phyloP scores from a whole-genome alignment of 257 asterid genomes.

The Lavandula angustifolia region DNA sequence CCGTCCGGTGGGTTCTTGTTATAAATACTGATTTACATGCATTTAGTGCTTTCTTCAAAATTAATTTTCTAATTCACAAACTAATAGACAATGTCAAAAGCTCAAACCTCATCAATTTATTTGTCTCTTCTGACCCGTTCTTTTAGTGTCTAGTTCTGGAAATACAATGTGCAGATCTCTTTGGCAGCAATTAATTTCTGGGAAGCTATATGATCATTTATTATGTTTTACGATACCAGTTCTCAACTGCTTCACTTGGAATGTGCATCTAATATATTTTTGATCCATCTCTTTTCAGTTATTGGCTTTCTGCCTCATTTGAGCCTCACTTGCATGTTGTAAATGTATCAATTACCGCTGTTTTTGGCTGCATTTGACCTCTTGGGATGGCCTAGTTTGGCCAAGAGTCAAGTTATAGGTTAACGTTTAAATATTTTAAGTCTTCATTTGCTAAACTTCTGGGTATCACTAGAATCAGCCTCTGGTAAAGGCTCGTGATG shows the following conservation, averaged over 20 bases:
- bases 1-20: slow-evolving; percentile 50
- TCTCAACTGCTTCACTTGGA: neutral
- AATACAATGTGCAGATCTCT: neutral
- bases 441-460: neutral
- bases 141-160: neutral
- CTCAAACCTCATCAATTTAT: too few species aligned
- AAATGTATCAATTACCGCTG: neutral
- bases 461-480: neutral
- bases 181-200: neutral
- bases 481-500: neutral
- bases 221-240: neutral
- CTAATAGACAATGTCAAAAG: neutral
- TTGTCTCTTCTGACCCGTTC: neutral
- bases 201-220: neutral
- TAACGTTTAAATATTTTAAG: neutral
- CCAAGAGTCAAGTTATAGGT: neutral
- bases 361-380: neutral
- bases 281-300: neutral
- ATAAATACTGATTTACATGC: neutral
- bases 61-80: slow-evolving; percentile 1
- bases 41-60: neutral
- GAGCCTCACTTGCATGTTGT: neutral
- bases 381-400: neutral
- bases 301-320: neutral
- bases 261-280: too few species aligned